These are phyloP conservation scores for Iris pallida DNA, from an alignment of 116 monocot genomes.

Conservation along the genomic window DNA sequence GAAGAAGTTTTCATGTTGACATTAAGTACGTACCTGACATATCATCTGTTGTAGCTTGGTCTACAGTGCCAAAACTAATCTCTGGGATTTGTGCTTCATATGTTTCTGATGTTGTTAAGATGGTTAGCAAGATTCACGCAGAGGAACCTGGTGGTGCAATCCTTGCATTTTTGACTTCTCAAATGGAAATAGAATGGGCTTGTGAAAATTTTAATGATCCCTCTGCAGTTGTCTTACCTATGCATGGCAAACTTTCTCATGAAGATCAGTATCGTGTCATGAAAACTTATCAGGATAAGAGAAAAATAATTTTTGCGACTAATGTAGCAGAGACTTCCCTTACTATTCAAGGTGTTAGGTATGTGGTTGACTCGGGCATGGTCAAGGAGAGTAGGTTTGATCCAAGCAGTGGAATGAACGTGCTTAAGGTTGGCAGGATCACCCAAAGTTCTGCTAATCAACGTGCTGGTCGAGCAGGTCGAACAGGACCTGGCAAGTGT, in stretches of 20 bases:
- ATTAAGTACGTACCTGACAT: conserved; percentile 70
- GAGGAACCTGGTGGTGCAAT: conserved; percentile 67
- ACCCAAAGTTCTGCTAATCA: conserved; percentile 98
- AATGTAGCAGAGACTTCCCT: conserved; percentile 95
- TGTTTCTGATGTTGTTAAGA: conserved; percentile 70
- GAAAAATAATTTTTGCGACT: conserved; percentile 87
- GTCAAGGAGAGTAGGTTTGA: conserved; percentile 87
- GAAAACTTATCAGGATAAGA: conserved; percentile 65
- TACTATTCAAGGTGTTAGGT: conserved; percentile 85
- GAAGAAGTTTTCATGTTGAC: conserved; percentile 81
- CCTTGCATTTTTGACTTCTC: conserved; percentile 92
- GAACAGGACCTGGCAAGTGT: conserved; percentile 79
- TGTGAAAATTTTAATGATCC: conserved; percentile 75
- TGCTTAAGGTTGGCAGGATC: conserved; percentile 65
- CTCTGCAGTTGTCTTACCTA: conserved; percentile 62
- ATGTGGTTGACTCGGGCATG: conserved; percentile 95
- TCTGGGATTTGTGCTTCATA: conserved; percentile 39
- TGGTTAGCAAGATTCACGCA: conserved; percentile 59
- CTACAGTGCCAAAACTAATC: conserved; percentile 16
- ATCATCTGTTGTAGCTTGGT: conserved; percentile 24
- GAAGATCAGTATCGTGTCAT: conserved; percentile 76
- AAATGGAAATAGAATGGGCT: conserved; percentile 90
- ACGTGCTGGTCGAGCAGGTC: conserved; percentile 87
- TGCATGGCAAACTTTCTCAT: conserved; percentile 89
- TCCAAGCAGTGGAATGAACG: conserved; percentile 75